Conservation (phyloP, 306 rosid species). For the Crataegus laevigata region DNA sequence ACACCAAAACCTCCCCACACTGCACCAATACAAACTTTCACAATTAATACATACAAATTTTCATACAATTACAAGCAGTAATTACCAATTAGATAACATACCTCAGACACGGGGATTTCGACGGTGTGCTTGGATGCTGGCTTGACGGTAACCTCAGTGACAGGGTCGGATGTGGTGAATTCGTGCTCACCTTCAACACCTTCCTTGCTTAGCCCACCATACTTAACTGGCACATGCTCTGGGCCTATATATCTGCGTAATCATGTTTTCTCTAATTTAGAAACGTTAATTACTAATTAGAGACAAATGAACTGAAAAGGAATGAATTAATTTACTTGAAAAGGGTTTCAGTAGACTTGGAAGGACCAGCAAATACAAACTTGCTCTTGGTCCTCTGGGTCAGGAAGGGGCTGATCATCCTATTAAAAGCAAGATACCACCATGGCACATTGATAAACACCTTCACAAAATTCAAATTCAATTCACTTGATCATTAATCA, state of each 20-base stretch:
- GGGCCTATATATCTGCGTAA: constrained; percentile 63
- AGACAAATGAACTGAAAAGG: not conserved
- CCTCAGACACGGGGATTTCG: constrained; percentile 77
- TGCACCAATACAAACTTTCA: constrained; percentile 11
- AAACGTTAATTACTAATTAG: not conserved
- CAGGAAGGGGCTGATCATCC: constrained; percentile 47
- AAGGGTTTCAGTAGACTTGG: constrained; percentile 73
- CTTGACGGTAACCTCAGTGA: constrained; percentile 61
- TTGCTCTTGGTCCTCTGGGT: constrained; percentile 77
- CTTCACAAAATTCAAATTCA: constrained; percentile 8
- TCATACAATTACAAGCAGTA: not conserved
- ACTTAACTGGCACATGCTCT: constrained; percentile 76
- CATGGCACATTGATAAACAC: constrained; percentile 54
- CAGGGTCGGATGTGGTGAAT: constrained; percentile 63
- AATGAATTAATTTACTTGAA: constrained; percentile 33
- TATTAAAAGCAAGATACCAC: constrained; percentile 51
- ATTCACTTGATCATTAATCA: not conserved
- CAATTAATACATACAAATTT: constrained; percentile 1
- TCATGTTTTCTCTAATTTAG: not conserved
- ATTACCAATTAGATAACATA: not conserved
- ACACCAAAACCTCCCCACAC: constrained; percentile 38
- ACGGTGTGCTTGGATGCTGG: constrained; percentile 60
- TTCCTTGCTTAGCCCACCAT: constrained; percentile 82
- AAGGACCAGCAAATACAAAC: constrained; percentile 78
- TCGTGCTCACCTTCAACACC: constrained; percentile 72